Evolutionary conservation across 345 rosid genomes (phyloP), one percentile per base, ranked within the genome.

Genomic region (Laguncularia racemosa): DNA sequence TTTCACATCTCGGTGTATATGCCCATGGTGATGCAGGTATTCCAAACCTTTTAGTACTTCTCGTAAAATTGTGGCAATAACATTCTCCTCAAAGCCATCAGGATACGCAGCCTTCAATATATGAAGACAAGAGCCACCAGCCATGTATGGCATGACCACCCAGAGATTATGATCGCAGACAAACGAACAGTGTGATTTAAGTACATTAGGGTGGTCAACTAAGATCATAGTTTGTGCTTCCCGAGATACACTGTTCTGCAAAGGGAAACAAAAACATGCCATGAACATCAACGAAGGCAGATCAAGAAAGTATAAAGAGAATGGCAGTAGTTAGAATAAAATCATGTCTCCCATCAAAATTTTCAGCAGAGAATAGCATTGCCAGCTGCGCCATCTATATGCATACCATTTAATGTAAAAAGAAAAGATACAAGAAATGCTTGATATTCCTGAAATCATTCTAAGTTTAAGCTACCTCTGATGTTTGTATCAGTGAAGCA

Each of bases 111-210:
- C 99, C 80, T 93, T 93, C 63, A 93, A 58, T 46, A 93, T 89
- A 70, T 93, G 99, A 65, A 89, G 97, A 68, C 96, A 93, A 58
- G 99, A 93, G 17, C 99, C 99, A 40, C 99, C 99, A 50, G 99
- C 68, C 97, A 93, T 93, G 75, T 69, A 93, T 19, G 99, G 97
- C 99, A 93, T 93, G 50, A 89, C 86, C 46, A 93, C 90, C 99
- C 99, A 93, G 63, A 93, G 55, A 67, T 79, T 93, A 58, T 93
- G 99, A 56, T 85, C 97, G 52, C 69, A 83, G 56, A 89, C 99
- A 58, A 93, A 93, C 14, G 97, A 93, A 66, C 99, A 93, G 65
- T 85, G 88, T 10, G 99, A 90, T 70, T 81, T 85, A 70, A 93
- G 88, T 57, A 93, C 85, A 73, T 89, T 93, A 23, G 89, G 88